phyloP scores from a whole-genome alignment of 257 asterid genomes.

The Rehmannia glutinosa region DNA sequence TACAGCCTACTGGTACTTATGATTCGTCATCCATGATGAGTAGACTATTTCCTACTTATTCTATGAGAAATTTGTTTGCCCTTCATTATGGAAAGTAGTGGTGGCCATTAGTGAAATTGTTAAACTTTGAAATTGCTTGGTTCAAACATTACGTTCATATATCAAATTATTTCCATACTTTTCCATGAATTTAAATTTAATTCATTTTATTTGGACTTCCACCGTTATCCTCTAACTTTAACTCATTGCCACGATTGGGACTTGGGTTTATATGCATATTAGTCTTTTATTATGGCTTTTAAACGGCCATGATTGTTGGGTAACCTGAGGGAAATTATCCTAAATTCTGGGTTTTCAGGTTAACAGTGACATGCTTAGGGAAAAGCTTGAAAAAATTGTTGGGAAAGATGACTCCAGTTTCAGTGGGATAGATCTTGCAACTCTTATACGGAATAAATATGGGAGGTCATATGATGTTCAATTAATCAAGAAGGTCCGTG shows the following conservation, averaged over 20 bases:
- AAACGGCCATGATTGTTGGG: not conserved
- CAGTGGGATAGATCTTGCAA: constrained; percentile 90
- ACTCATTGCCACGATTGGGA: not conserved
- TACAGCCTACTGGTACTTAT: no score
- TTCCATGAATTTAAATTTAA: not conserved
- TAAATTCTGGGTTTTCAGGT: constrained; percentile 45
- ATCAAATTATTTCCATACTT: not conserved
- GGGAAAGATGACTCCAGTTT: constrained; percentile 84
- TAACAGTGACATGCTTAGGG: constrained; percentile 55
- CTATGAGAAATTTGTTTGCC: no score
- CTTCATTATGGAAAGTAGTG: no score
- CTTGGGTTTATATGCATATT: not conserved
- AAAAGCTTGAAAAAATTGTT: constrained; percentile 68
- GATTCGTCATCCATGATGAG: no score
- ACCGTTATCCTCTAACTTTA: not conserved
- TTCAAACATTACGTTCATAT: not conserved
- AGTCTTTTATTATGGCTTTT: not conserved
- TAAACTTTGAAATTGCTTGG: not conserved
- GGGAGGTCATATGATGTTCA: constrained; percentile 97
- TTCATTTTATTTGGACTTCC: not conserved
- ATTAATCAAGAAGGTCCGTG: constrained; percentile 77
- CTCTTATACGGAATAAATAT: constrained; percentile 83
- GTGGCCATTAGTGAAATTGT: not conserved
- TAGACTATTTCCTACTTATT: no score
- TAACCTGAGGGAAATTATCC: constrained; percentile 15